Conservation (phyloP, 345 rosid genomes). For the Hibiscus trionum region DNA sequence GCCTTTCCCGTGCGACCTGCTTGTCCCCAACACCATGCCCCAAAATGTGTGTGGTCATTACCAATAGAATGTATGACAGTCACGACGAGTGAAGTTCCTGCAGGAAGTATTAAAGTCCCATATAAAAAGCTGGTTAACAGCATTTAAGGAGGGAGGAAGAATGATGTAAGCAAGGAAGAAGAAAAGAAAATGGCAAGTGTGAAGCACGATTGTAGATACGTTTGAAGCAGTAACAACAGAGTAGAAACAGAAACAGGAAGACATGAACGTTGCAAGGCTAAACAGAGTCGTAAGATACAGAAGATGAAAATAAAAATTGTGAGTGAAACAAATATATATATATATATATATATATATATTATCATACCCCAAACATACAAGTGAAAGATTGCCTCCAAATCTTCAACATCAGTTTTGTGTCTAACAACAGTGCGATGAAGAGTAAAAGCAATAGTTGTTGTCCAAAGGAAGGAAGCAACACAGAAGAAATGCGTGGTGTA, state of each 20-base stretch:
- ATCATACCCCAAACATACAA: conserved; percentile 91
- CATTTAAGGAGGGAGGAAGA: background rate
- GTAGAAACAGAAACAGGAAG: background rate
- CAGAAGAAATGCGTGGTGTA: conserved; percentile 86
- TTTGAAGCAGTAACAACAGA: background rate
- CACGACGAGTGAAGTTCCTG: conserved; percentile 76
- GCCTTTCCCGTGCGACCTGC: conserved; percentile 81
- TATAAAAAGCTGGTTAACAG: background rate
- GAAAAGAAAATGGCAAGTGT: background rate
- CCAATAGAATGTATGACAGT: conserved; percentile 83
- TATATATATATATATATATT: background rate
- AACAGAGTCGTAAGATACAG: background rate
- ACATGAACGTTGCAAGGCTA: background rate
- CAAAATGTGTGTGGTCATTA: conserved; percentile 63
- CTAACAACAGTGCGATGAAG: conserved; percentile 89
- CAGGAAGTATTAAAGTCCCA: conserved; percentile 13
- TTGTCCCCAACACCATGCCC: conserved; percentile 79
- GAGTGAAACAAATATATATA: background rate
- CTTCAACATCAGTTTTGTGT: conserved; percentile 94
- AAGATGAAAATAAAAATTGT: background rate
- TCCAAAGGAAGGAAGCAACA: conserved; percentile 95
- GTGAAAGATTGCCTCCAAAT: conserved; percentile 91
- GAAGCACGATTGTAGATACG: background rate
- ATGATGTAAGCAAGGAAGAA: background rate
- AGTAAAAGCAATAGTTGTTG: conserved; percentile 88